Evolutionary conservation across 2,329 filamentous ascomycete species (phyloP), one percentile per base, ranked within the genome.

Genomic region (Neopestalotiopsis sp.): DNA sequence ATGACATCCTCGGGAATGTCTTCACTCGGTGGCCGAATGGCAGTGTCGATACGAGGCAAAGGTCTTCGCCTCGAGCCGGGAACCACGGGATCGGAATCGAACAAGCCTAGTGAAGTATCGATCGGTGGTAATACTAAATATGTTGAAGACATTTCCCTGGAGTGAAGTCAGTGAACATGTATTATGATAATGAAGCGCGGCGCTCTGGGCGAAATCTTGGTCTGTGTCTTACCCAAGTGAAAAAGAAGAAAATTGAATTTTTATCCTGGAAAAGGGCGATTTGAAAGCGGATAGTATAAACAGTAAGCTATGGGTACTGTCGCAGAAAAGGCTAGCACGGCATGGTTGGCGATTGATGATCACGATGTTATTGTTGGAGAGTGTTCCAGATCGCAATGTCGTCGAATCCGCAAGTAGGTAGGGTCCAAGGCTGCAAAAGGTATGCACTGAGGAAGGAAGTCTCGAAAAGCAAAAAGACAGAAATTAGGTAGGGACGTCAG

Each of bases 41-140:
- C 72, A 45, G 75, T 74, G 30, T 72, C 68, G 30, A 75, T 69
- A 4, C 68, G 69, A 5, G 73, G 71, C 42, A 73, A 67, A 30
- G 67, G 69, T 61, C 67, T 74, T 53, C 70, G 72, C 69, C 68
- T 68, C 42, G 38, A 49, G 13, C 20, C 34, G n/a, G 30, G 20
- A 28, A 49, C 14, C 13, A 32, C 61, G 17, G 14, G 24, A 45
- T 61, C 45, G 49, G 65, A 57, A 5, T 68, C 66, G 24, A 70
- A 70, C 65, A 70, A 53, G 28, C 53, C 53, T 40, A 68, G 28
- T 3, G 68, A 65, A 28, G 66, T 68, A 61, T 68, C 66, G 20
- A 70, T 56, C 12, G 61, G 66, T 0, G 68, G 66, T 30, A 70
- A 45, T 7, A 58, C 42, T 32, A 67, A 34, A 45, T 49, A 67